These are phyloP conservation scores for Sphaerulina populicola DNA, from an alignment of 2,329 filamentous ascomycete genomes.

Conservation along the genomic window DNA sequence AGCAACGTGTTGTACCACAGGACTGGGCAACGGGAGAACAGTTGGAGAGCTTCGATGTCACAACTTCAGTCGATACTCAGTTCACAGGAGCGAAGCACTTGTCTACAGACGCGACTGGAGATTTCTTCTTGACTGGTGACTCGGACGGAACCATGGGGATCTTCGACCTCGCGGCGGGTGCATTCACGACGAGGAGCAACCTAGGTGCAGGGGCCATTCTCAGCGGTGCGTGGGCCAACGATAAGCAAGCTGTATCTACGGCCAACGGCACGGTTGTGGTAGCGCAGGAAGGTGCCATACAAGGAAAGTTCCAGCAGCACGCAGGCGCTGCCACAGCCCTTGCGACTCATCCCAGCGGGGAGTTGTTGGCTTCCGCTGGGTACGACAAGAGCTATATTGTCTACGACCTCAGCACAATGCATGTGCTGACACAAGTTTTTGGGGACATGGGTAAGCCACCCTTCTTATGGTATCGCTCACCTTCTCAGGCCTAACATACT, in stretches of 20 bases:
- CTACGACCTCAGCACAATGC: slow-evolving; percentile 65
- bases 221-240: slow-evolving; percentile 55
- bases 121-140: slow-evolving; percentile 65
- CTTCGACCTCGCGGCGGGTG: slow-evolving; percentile 68
- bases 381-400: slow-evolving; percentile 87
- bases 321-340: slow-evolving; percentile 71
- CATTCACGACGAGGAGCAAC: slow-evolving; percentile 62
- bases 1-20: slow-evolving; percentile 78
- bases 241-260: slow-evolving; percentile 64
- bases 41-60: slow-evolving; percentile 53
- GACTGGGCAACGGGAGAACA: slow-evolving; percentile 74
- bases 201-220: slow-evolving; percentile 59
- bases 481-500: slow-evolving; percentile 24
- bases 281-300: slow-evolving; percentile 61
- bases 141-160: slow-evolving; percentile 67
- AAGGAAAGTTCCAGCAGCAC: slow-evolving; percentile 67
- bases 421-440: slow-evolving; percentile 68
- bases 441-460: slow-evolving; percentile 63
- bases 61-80: slow-evolving; percentile 48
- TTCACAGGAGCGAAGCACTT: slow-evolving; percentile 53
- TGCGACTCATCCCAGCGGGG: slow-evolving; percentile 71
- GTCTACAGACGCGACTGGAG: slow-evolving; percentile 51
- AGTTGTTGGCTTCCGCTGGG: slow-evolving; percentile 78
- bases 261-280: slow-evolving; percentile 71
- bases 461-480: not conserved